Percentiles rank a stretch among this genome's conserved stretches.
phyloP scores from a whole-genome alignment of 202 grass and related monocot species.

The Elaeis oleifera region DNA sequence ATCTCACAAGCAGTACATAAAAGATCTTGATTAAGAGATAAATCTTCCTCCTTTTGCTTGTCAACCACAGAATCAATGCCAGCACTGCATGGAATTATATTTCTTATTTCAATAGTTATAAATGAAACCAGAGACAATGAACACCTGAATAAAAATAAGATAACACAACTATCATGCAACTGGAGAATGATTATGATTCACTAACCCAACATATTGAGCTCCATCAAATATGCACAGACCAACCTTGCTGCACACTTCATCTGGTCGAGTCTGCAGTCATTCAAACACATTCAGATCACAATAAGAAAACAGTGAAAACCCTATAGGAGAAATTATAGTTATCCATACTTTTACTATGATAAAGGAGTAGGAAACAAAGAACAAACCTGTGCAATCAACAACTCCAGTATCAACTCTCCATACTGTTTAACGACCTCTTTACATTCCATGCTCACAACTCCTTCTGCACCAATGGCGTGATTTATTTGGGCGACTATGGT shows the following conservation, averaged over 20 bases:
- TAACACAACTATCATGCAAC: too few relatives aligned
- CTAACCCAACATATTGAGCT: conserved; percentile 55
- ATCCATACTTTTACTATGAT: neutral
- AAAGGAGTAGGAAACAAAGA: neutral
- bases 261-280: conserved; percentile 47
- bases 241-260: conserved; percentile 58
- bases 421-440: conserved; percentile 84
- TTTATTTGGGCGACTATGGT: conserved; percentile 85
- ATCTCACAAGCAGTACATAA: conserved; percentile 92
- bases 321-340: neutral
- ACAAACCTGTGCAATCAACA: conserved; percentile 64
- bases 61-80: conserved; percentile 68
- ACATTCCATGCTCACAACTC: conserved; percentile 75
- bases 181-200: conserved; percentile 5
- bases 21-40: conserved; percentile 34
- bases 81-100: conserved; percentile 34
- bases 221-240: conserved; percentile 73
- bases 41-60: conserved; percentile 26
- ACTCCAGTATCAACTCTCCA: conserved; percentile 71
- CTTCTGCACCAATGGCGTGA: conserved; percentile 92
- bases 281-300: too few relatives aligned
- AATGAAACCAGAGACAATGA: too few relatives aligned
- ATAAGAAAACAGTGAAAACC: conserved; percentile 13
- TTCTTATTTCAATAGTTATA: too few relatives aligned
- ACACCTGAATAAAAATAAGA: too few relatives aligned